phyloP scores from a whole-genome alignment of 2,329 filamentous ascomycete species.

The Claviceps sp. region DNA sequence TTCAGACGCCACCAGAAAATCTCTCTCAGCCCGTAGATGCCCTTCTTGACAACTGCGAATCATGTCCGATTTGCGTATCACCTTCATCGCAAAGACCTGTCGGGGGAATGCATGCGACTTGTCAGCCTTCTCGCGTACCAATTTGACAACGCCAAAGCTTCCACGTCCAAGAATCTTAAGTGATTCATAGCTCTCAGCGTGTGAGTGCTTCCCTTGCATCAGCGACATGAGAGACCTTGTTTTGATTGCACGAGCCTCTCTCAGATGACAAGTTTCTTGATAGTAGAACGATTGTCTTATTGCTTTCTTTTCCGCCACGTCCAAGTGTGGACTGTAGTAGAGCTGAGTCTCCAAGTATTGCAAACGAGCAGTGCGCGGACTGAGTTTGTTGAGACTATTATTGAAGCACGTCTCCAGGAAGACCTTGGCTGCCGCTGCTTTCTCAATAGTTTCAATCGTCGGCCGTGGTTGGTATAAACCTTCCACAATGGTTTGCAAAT shows the following conservation, averaged over 20 bases:
- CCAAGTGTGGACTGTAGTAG: slow-evolving; percentile 36
- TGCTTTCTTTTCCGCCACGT: slow-evolving; percentile 39
- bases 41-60: slow-evolving; percentile 82
- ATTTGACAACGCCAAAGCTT: slow-evolving; percentile 81
- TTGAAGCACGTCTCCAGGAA: slow-evolving; percentile 80
- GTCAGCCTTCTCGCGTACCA: slow-evolving; percentile 57
- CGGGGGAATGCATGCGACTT: slow-evolving; percentile 14
- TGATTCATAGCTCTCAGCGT: slow-evolving; percentile 48
- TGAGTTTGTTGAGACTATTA: slow-evolving; percentile 41
- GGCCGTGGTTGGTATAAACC: slow-evolving; percentile 15
- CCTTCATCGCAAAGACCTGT: slow-evolving; percentile 88
- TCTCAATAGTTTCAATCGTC: slow-evolving; percentile 53
- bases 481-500: slow-evolving; percentile 23
- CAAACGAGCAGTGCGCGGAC: slow-evolving; percentile 16
- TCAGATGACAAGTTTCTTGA: slow-evolving; percentile 61
- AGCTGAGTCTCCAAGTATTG: slow-evolving; percentile 36
- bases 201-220: slow-evolving; percentile 6
- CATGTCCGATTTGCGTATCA: slow-evolving; percentile 91
- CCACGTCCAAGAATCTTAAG: slow-evolving; percentile 80
- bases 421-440: slow-evolving; percentile 66
- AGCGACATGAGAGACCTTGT: slow-evolving; percentile 15
- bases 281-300: slow-evolving; percentile 45
- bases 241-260: slow-evolving; percentile 54
- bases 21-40: slow-evolving; percentile 78
- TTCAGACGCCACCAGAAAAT: slow-evolving; percentile 80